Evolutionary conservation across 2,329 filamentous ascomycete species (phyloP).

Genomic region (Botrytis galanthina): DNA sequence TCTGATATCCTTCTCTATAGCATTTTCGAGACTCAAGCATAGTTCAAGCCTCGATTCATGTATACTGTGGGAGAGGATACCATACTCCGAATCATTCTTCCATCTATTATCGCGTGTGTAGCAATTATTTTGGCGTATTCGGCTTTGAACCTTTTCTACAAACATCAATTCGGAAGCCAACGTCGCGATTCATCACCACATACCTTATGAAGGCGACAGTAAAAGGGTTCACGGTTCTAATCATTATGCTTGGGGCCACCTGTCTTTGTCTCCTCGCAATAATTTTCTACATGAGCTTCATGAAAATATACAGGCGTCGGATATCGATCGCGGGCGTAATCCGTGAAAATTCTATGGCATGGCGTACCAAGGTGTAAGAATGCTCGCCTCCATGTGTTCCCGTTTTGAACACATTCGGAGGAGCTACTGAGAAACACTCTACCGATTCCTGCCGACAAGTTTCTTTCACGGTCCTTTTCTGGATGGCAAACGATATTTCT

Average conservation of each 20-base stretch:
- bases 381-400: neutral
- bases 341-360: conserved; percentile 4
- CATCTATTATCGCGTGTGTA: conserved; percentile 18
- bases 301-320: neutral
- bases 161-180: conserved; percentile 19
- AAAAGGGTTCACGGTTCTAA: neutral
- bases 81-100: conserved; percentile 19
- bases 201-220: conserved; percentile 16
- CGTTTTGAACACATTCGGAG: conserved; percentile 7
- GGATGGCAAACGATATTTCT: neutral
- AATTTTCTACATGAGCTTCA: conserved; percentile 13
- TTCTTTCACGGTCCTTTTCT: neutral
- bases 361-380: conserved; percentile 17
- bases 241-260: neutral
- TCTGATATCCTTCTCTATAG: conserved; percentile 8
- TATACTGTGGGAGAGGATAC: conserved; percentile 17
- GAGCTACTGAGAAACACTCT: neutral
- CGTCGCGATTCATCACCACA: conserved; percentile 7
- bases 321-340: conserved; percentile 8
- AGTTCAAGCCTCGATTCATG: conserved; percentile 5
- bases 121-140: conserved; percentile 18
- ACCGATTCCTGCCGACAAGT: conserved; percentile 1
- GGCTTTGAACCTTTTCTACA: conserved; percentile 20
- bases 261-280: neutral
- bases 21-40: neutral